These are phyloP conservation scores for Volvox carteri DNA, from an alignment of 163 green algal genomes.

Conservation along the genomic window DNA sequence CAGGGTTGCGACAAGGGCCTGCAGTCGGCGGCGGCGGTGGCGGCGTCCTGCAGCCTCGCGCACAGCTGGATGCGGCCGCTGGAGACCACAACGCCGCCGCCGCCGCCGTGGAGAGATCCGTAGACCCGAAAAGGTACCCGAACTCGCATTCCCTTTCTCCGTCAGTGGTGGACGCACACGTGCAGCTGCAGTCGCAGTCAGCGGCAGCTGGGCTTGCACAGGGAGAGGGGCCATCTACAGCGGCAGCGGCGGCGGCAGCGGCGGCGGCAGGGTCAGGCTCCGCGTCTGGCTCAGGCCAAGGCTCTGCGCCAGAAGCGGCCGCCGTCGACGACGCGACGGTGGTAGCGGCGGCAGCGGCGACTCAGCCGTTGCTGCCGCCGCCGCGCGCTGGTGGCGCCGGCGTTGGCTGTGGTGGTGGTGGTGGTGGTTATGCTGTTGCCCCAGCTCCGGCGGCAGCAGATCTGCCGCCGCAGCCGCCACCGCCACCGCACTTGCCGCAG, in stretches of 20 bases:
- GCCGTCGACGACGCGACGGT: neutral
- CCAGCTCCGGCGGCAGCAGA: slow-evolving; percentile 6
- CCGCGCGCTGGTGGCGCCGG: neutral
- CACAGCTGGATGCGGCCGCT: neutral
- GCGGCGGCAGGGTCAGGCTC: neutral
- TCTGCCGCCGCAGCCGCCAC: too few species aligned
- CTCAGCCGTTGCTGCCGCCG: neutral
- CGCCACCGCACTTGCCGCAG: neutral
- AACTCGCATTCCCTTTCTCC: neutral
- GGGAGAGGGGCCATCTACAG: neutral
- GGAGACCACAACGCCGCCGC: too few species aligned
- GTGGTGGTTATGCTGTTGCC: neutral
- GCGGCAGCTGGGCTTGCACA: neutral
- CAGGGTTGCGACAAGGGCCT: neutral
- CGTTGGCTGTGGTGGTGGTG: too few species aligned
- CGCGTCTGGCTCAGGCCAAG: neutral
- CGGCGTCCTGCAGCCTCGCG: neutral
- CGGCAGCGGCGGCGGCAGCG: neutral
- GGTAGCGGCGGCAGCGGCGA: neutral
- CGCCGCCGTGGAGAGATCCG: too few species aligned
- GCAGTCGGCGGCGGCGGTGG: neutral
- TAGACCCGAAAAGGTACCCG: neutral
- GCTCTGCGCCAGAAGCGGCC: neutral
- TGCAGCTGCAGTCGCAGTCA: neutral
- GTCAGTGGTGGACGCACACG: too few species aligned